These are phyloP conservation scores for Myochromella boudieri DNA, from an alignment of 768 basidiomycete genomes.

Conservation along the genomic window DNA sequence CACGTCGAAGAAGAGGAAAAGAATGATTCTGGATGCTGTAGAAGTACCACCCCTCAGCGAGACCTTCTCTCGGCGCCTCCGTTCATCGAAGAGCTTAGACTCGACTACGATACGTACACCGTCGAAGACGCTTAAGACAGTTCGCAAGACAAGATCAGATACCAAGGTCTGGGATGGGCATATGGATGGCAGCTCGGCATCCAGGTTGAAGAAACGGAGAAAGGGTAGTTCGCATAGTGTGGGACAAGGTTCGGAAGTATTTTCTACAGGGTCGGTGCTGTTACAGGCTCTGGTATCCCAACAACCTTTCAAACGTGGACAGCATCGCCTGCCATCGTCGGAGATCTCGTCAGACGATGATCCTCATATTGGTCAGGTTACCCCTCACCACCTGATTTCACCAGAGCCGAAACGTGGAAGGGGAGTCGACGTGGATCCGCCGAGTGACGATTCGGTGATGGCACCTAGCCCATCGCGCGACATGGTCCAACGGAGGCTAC, in stretches of 20 bases:
- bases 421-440: constrained; percentile 29
- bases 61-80: constrained; percentile 10
- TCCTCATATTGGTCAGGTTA: constrained; percentile 61
- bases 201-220: constrained; percentile 14
- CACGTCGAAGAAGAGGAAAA: constrained; percentile 41
- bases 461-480: constrained; percentile 50
- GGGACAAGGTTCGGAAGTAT: not conserved
- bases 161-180: not conserved
- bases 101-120: not conserved
- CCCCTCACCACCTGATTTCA: constrained; percentile 67
- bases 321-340: constrained; percentile 12
- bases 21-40: constrained; percentile 23
- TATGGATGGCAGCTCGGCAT: not conserved
- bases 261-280: not conserved
- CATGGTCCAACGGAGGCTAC: constrained; percentile 37
- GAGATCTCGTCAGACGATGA: constrained; percentile 67
- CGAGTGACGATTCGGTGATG: constrained; percentile 46
- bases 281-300: no score
- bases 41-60: constrained; percentile 18
- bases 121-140: not conserved
- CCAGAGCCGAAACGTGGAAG: constrained; percentile 48
- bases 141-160: constrained; percentile 8
- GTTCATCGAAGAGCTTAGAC: constrained; percentile 8
- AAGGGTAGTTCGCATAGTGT: constrained; percentile 1
- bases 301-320: no score